phyloP scores from a whole-genome alignment of 2,329 filamentous ascomycete species.

The Cytospora paraplurivora region DNA sequence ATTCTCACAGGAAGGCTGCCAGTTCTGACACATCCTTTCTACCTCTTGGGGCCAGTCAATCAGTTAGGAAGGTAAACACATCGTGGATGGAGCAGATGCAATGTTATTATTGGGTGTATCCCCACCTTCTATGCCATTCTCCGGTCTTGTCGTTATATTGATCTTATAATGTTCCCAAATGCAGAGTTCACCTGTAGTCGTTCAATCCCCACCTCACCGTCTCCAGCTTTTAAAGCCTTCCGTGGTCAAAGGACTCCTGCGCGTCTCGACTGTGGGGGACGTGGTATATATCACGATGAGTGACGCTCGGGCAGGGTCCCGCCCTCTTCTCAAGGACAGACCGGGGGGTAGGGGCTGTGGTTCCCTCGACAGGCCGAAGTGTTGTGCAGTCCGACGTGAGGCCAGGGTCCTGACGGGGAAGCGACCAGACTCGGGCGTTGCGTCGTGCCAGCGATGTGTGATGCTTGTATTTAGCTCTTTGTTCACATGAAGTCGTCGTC shows the following conservation, averaged over 20 bases:
- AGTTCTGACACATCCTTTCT: no score
- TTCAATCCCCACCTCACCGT: no score
- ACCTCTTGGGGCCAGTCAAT: no score
- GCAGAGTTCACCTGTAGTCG: no score
- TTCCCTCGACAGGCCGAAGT: not conserved
- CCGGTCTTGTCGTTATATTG: no score
- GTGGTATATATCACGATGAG: not conserved
- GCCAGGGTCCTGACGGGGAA: not conserved
- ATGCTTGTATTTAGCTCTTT: not conserved
- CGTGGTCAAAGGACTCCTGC: not conserved
- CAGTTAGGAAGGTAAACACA: not conserved
- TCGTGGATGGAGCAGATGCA: not conserved
- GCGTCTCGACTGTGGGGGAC: not conserved
- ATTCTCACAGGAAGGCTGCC: no score
- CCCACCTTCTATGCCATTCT: no score
- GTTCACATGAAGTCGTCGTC: conserved; percentile 55
- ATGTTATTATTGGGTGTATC: no score
- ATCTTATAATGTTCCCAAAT: no score
- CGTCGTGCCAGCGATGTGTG: conserved; percentile 4
- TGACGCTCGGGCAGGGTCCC: not conserved
- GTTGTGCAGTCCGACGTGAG: not conserved
- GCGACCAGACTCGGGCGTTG: not conserved
- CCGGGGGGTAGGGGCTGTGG: not conserved
- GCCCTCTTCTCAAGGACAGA: not conserved
- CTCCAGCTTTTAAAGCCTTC: not conserved